Evolutionary conservation across 1,139 yeast genomes (phyloP).

Genomic region (Blastobotrys illinoisensis): DNA sequence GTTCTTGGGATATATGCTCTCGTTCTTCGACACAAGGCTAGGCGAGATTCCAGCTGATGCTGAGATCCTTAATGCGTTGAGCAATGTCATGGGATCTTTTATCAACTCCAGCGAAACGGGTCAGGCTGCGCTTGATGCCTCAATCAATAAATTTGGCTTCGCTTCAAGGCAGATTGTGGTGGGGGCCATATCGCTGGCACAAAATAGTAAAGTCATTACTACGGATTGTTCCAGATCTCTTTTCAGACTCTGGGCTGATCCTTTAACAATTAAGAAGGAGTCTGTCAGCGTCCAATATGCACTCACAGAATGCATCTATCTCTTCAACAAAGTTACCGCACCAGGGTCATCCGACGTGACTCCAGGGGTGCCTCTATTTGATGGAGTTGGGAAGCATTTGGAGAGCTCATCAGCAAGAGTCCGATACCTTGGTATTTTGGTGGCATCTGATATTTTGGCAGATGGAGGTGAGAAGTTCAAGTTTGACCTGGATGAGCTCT

Average conservation of each 20-base stretch:
- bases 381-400: neutral
- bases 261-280: neutral
- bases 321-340: neutral
- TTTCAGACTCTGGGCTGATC: neutral
- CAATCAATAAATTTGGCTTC: neutral
- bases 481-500: neutral
- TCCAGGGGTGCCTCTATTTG: neutral
- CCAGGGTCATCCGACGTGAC: neutral
- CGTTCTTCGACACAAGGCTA: neutral
- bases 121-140: neutral
- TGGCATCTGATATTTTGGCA: neutral
- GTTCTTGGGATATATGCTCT: neutral
- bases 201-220: neutral
- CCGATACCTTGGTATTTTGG: neutral
- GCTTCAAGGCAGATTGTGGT: neutral
- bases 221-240: neutral
- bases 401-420: neutral
- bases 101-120: neutral
- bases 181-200: neutral
- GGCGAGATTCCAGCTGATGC: neutral
- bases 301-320: neutral
- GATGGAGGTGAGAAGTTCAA: neutral
- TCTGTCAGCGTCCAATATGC: neutral
- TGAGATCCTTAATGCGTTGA: neutral
- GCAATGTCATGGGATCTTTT: neutral